A percentile compares a stretch with the other conserved stretches of the same genome.
phyloP scores from a whole-genome alignment of 2,329 filamentous ascomycete species.

The Metarhizium guizhouense region DNA sequence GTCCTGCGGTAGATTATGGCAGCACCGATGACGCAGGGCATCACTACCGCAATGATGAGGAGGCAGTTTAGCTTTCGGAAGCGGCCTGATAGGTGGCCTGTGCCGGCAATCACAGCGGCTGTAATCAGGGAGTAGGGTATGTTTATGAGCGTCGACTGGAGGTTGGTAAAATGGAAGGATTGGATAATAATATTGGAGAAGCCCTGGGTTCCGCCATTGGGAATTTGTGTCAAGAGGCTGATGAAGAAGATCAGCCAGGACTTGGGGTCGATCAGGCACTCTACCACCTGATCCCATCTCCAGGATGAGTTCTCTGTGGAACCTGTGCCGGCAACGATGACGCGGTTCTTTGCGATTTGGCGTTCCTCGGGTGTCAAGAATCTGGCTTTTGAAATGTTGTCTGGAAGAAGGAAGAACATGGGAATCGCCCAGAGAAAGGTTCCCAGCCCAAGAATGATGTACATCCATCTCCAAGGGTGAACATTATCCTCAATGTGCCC shows the following conservation, averaged over 20 bases:
- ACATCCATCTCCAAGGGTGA: conserved; percentile 49
- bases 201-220: conserved; percentile 52
- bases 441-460: conserved; percentile 40
- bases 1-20: conserved; percentile 42
- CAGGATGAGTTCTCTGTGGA: conserved; percentile 38
- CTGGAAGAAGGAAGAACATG: conserved; percentile 39
- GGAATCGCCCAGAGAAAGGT: conserved; percentile 44
- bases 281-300: conserved; percentile 40
- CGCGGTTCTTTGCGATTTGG: conserved; percentile 35
- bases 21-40: conserved; percentile 42
- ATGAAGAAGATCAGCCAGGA: conserved; percentile 50
- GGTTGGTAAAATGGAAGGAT: conserved; percentile 45
- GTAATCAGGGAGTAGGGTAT: conserved; percentile 49
- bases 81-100: conserved; percentile 41
- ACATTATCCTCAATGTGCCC: conserved; percentile 41
- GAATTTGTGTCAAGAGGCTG: conserved; percentile 45
- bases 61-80: conserved; percentile 43
- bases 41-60: conserved; percentile 38
- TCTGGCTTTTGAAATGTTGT: conserved; percentile 42
- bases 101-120: conserved; percentile 36
- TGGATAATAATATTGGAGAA: conserved; percentile 49
- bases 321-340: conserved; percentile 42
- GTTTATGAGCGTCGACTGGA: conserved; percentile 47
- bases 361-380: conserved; percentile 49
- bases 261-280: conserved; percentile 49